Evolutionary conservation across 176 grass and related monocot genomes (phyloP).

Genomic region (Oryza officinalis): DNA sequence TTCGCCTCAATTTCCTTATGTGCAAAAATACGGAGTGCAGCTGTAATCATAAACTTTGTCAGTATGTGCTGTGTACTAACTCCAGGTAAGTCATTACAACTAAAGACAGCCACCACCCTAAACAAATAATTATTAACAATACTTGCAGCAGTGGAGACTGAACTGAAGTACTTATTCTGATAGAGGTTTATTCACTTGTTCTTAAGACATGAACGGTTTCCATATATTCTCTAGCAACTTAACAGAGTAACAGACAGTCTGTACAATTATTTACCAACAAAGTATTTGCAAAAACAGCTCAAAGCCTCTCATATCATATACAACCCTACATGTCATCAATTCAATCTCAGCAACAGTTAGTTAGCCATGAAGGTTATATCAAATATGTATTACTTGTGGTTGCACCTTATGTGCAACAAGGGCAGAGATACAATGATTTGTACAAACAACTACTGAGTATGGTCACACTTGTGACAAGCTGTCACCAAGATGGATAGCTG

Average conservation of each 20-base stretch:
- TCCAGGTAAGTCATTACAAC: conserved; percentile 6
- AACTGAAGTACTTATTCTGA: neutral
- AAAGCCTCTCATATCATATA: neutral
- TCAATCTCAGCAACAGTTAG: conserved; percentile 6
- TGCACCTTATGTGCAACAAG: conserved; percentile 13
- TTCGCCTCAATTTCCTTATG: conserved; percentile 77
- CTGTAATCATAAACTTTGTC: conserved; percentile 52
- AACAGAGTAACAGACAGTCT: neutral
- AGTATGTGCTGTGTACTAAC: conserved; percentile 4
- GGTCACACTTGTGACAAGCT: conserved; percentile 13
- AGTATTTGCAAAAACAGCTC: neutral
- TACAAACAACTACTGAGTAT: conserved; percentile 7
- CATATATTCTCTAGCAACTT: conserved; percentile 13
- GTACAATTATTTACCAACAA: neutral
- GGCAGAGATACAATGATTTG: neutral
- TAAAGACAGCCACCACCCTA: neutral
- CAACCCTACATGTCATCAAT: neutral
- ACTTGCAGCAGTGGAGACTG: neutral
- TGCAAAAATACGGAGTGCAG: conserved; percentile 92
- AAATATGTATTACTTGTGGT: neutral
- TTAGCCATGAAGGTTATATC: conserved; percentile 3
- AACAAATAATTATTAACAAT: neutral
- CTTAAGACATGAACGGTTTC: conserved; percentile 9
- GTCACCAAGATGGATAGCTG: neutral
- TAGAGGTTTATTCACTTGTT: conserved; percentile 15